Base-by-base conservation (phyloP, 73 alveolate species). In the Uronychia setigera region DNA sequence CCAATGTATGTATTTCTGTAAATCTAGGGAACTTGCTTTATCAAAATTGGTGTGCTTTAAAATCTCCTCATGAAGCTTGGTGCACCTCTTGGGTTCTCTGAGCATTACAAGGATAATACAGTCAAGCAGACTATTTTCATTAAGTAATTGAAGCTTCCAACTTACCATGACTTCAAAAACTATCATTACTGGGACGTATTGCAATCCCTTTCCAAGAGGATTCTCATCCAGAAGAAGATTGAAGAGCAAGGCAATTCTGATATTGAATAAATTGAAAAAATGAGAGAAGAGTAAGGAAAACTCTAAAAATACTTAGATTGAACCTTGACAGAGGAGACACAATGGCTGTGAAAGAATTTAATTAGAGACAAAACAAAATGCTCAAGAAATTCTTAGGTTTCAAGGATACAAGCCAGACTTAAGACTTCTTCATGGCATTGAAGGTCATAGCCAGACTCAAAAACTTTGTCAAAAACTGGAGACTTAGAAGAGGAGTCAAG, bases 1-100 rank as follows among this genome's bases (percentile, higher is more conserved):
- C 88, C 0, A 25, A 81, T 13, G 87, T 80, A 80, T 29, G n/a
- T 1, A 13, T 25, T 30, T 30, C 60, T 26, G 13, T 35, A 29
- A 27, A 29, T 29, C 27, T 26, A 85, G 83, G 92, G 92, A 29
- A 86, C 87, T 31, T 85, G 92, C 80, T 86, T 76, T 74, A 86
- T 86, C 26, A 57, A 33, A 11, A 86, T 79, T 33, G 1, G 77
- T 26, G 82, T 59, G 26, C 74, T 83, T 32, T 79, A 83, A 27
- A 74, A n/a, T 1, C 26, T 83, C 11, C 29, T 83, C 14, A 28
- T 83, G 1, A 59, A 14, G 31, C 79, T 83, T 9, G 84, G 84
- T 1, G 31, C 33, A 0, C 90, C 90, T 0, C 34, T 83, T 26
- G 90, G 90, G 76, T 83, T 81, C 79, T 83, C 60, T 31, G 13